Percentiles rank a stretch among this genome's conserved stretches.
Conservation (phyloP, 1,284 basidiomycete genomes). For the Ustilago trichophora region DNA sequence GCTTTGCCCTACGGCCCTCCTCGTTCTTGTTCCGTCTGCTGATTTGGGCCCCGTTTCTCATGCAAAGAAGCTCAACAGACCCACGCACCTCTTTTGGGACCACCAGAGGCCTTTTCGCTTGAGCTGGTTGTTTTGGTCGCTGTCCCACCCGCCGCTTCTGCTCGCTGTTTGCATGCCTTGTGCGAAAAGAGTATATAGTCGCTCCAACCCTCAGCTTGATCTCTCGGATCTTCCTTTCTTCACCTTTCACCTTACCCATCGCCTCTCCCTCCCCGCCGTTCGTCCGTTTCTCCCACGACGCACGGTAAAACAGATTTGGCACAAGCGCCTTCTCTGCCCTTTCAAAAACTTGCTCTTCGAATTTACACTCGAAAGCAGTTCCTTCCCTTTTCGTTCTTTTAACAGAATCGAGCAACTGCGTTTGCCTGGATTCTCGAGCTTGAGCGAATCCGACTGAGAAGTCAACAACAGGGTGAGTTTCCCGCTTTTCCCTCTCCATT, state of each 20-base stretch:
- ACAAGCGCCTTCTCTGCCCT: conserved; percentile 39
- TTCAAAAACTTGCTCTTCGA: conserved; percentile 6
- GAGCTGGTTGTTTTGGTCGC: not conserved
- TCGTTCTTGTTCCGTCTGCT: conserved; percentile 4
- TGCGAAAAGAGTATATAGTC: conserved; percentile 29
- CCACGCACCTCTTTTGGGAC: not conserved
- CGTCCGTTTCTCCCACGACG: conserved; percentile 13
- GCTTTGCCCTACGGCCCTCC: conserved; percentile 3
- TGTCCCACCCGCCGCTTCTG: no score
- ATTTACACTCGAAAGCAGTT: conserved; percentile 28
- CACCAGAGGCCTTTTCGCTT: conserved; percentile 11
- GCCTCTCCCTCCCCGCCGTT: conserved; percentile 8
- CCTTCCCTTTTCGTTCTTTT: not conserved
- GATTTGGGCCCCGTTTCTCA: conserved; percentile 5
- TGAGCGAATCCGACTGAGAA: conserved; percentile 19
- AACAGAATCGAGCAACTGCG: conserved; percentile 13
- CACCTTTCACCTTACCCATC: conserved; percentile 16
- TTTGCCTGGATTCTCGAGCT: conserved; percentile 8
- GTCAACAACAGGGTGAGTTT: conserved; percentile 28
- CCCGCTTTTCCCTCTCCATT: not conserved
- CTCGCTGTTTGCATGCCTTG: no score
- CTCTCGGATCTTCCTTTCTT: conserved; percentile 5
- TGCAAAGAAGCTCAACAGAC: conserved; percentile 10
- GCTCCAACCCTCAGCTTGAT: not conserved
- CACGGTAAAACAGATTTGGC: conserved; percentile 34